Percentiles rank a stretch among this genome's conserved stretches.
Evolutionary conservation across 108 stramenopile genomes (phyloP).

Genomic region (Nannochloropsis salina): DNA sequence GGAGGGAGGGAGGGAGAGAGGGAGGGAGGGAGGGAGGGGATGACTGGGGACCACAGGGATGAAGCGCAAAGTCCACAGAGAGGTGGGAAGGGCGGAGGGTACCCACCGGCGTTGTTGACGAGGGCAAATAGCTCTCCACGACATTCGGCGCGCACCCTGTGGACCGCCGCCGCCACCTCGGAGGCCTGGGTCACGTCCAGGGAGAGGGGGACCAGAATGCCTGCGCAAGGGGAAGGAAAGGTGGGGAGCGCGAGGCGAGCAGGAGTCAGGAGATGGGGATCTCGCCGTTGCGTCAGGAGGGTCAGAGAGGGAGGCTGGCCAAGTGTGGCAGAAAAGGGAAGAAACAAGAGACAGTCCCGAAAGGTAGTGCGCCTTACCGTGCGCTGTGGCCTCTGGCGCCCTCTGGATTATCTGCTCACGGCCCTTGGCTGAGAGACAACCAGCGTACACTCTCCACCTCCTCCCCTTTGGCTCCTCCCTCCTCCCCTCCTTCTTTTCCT

Average conservation of each 20-base stretch:
- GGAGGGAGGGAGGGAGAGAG: too few species aligned
- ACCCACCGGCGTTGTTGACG: background rate
- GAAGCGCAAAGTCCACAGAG: too few species aligned
- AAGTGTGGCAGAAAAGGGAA: background rate
- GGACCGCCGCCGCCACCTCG: background rate
- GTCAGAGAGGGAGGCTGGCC: too few species aligned
- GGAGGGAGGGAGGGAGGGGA: too few species aligned
- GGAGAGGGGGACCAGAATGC: background rate
- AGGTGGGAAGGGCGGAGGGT: background rate
- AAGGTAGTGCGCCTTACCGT: background rate
- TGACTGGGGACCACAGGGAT: too few species aligned
- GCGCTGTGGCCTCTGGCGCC: background rate
- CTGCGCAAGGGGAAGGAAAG: background rate
- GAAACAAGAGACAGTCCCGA: background rate
- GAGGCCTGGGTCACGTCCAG: background rate
- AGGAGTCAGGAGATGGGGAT: background rate
- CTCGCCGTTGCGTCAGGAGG: too few species aligned
- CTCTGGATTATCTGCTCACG: background rate
- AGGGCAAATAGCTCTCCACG: background rate
- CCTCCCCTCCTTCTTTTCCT: background rate
- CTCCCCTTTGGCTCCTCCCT: background rate
- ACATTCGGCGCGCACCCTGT: background rate
- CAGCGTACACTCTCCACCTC: conserved; percentile 12
- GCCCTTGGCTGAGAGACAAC: background rate
- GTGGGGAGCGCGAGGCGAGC: background rate